Base-by-base conservation (phyloP, 2,329 filamentous ascomycete species). In the Aphanoascus verrucosus region DNA sequence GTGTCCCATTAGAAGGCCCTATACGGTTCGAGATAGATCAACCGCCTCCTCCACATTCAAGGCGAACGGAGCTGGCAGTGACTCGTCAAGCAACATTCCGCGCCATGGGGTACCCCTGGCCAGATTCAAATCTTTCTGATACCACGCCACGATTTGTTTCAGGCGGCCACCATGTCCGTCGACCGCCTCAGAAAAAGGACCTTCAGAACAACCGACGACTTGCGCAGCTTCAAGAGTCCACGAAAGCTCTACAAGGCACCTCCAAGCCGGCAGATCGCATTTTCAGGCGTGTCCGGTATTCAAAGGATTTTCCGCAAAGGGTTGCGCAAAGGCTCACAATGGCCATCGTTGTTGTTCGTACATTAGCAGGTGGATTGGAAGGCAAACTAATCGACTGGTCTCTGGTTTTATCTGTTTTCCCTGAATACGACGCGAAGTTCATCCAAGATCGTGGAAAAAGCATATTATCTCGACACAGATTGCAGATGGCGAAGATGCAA, bases 341-440 rank as follows among this genome's bases (percentile, higher is more conserved):
- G 35, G 69, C 72, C 8, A 70, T 76, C 19, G 66, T 71, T 28
- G 71, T 70, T 8, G 65, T 76, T 19, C 69, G 73, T 23, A 65
- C 69, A 0, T 56, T 77, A 31, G 70, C 71, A 14, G 74, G 74
- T 15, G 74, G 74, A 0, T 42, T 66, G 4, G 68, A 75, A 32
- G 68, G 65, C 4, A 69, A 61, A 53, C 59, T 65, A 28, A 62
- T 76, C 32, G 71, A 77, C 54, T 76, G 74, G 72, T 56, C 64
- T 0, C 62, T 77, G n/a, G 65, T 77, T 7, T 59, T 62, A 5
- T 62, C 64, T 31, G 61, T 69, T 48, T 74, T 75, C 54, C 73
- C 72, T 1, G 63, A 66, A 1, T 62, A 69, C 45, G 66, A 71
- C 34, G 57, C 67, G 12, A 58, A 61, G n/a, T 63, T 69, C 23